Evolutionary conservation across 345 rosid species (phyloP), one percentile per base, ranked within the genome.

Genomic region (Aquilaria yunnanensis): DNA sequence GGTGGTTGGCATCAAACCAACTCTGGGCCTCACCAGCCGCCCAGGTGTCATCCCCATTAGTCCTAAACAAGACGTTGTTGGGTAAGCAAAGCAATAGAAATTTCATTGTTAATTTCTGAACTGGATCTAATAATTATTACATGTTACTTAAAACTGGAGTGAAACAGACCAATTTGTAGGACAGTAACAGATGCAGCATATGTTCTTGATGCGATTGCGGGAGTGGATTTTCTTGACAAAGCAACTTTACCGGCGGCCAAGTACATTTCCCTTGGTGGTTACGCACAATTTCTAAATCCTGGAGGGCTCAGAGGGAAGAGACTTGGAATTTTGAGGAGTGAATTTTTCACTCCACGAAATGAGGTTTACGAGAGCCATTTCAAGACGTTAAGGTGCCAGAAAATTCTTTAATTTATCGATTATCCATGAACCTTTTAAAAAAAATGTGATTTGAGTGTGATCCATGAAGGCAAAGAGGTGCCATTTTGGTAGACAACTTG

Each of bases 31-130:
- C 52, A 89, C 95, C 3, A 89, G 95, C 68, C 71, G 81, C 60
- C 81, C 85, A 6, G 90, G 96, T 1, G 89, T 83, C 41, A 64
- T 89, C 61, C 96, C 90, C 1, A 11, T 92, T 52, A 74, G 86
- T 32, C 78, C 72, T 12, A 77, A 83, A 43, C 92, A 79, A 54
- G 98, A 86, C 71, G 79, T 70, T 10, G 51, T 83, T 2, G 96
- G 95, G 89, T 86, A 50, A 31, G 45, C 59, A 59, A 48, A 62
- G 74, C 61, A 71, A 59, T 45, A 70, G 72, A 54, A 12, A 57
- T 23, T 64, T 69, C 12, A 73, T 63, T 43, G 57, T 66, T 8
- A 59, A 70, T 41, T 63, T 54, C 2, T 58, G 60, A 34, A 60
- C 62, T 50, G 7, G 59, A 62, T 12, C 54, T 14, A 23, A 41